Conservation (phyloP, 441 rosid genomes). For the Erodium chrysanthum region DNA sequence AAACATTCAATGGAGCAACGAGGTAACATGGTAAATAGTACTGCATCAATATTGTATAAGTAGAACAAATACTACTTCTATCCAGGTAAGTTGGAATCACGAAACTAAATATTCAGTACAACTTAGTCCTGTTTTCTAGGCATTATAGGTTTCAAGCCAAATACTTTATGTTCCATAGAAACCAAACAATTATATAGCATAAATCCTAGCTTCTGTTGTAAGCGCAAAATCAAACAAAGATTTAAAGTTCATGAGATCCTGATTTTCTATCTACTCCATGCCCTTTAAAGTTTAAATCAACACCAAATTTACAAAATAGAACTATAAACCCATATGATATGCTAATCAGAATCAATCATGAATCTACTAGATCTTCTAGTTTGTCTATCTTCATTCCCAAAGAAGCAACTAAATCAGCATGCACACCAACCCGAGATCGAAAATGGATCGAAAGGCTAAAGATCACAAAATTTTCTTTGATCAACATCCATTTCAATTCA, state of each 20-base stretch:
- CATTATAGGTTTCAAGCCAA: not conserved
- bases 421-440: not conserved
- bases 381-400: not conserved
- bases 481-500: not conserved
- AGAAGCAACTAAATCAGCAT: not conserved
- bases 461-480: not conserved
- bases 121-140: not conserved
- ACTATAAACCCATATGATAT: not conserved
- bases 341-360: not conserved
- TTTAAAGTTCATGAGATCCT: not conserved
- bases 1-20: slow-evolving; percentile 41
- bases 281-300: too few relatives aligned
- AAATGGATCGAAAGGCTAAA: not conserved
- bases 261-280: too few relatives aligned
- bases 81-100: not conserved
- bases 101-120: not conserved
- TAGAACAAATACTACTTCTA: not conserved
- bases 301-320: not conserved
- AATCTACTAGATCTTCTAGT: not conserved
- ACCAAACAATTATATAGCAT: not conserved
- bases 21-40: not conserved
- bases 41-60: not conserved
- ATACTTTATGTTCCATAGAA: not conserved
- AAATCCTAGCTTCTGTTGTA: not conserved
- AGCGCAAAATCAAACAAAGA: not conserved